A percentile compares a stretch with the other conserved stretches of the same genome.
Conservation (phyloP, 2,329 filamentous ascomycete genomes). For the Fusarium nisikadoi region DNA sequence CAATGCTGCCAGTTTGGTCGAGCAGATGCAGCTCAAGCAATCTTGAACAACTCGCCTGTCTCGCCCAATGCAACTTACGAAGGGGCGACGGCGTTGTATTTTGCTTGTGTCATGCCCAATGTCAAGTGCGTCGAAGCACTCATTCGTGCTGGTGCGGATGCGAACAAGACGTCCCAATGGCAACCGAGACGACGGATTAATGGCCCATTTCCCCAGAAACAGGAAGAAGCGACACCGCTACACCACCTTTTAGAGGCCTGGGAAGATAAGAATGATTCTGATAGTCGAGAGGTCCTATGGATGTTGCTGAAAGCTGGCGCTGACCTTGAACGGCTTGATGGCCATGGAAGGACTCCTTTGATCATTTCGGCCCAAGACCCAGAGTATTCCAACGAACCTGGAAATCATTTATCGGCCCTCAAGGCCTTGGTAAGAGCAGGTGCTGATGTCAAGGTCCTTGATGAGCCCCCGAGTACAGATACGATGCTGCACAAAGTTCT, state of each 20-base stretch:
- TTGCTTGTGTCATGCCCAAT: conserved; percentile 15
- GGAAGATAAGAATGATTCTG: conserved; percentile 1
- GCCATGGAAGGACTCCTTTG: conserved; percentile 5
- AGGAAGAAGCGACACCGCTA: conserved; percentile 4
- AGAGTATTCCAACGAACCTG: not conserved
- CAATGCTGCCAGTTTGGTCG: conserved; percentile 23
- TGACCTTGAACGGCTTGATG: conserved; percentile 23
- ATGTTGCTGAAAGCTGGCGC: conserved; percentile 21
- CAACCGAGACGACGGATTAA: not conserved
- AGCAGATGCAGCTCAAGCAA: conserved; percentile 18
- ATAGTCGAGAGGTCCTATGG: conserved; percentile 14
- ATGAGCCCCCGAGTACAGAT: not conserved
- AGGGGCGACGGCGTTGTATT: conserved; percentile 24
- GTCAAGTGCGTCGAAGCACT: conserved; percentile 23
- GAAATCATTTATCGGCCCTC: not conserved
- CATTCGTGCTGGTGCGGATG: conserved; percentile 30
- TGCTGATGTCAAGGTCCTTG: not conserved
- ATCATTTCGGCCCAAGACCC: not conserved
- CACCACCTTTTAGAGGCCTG: conserved; percentile 13
- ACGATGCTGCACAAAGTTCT: conserved; percentile 13
- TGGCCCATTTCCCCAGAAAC: not conserved
- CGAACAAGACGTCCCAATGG: conserved; percentile 4
- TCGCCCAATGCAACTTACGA: conserved; percentile 21
- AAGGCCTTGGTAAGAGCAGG: conserved; percentile 21
- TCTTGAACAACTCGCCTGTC: conserved; percentile 23